phyloP scores from a whole-genome alignment of 2,329 filamentous ascomycete genomes.

The Hymenotorrendiella dingleyae region DNA sequence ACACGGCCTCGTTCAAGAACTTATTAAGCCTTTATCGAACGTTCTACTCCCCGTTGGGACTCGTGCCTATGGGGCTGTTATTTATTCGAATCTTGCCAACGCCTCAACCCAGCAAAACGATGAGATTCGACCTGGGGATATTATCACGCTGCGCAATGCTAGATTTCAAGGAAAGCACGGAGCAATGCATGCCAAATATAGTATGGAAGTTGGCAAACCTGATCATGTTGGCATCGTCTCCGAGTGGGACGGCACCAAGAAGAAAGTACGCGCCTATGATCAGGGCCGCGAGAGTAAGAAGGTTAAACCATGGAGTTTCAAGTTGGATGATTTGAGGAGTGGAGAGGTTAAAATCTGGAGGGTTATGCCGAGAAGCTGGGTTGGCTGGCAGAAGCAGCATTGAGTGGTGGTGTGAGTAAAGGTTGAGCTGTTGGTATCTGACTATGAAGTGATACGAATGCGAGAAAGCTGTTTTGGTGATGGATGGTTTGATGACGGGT shows the following conservation, averaged over 20 bases:
- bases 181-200: constrained; percentile 92
- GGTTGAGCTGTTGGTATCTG: not conserved
- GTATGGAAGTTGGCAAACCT: constrained; percentile 75
- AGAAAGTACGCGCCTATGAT: constrained; percentile 93
- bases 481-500: no score
- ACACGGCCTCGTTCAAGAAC: constrained; percentile 68
- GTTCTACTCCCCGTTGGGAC: constrained; percentile 81
- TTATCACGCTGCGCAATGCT: constrained; percentile 87
- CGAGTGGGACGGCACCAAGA: constrained; percentile 98
- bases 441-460: not conserved
- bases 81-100: constrained; percentile 94
- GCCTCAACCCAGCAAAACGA: constrained; percentile 85
- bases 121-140: constrained; percentile 88
- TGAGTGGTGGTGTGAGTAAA: constrained; percentile 32
- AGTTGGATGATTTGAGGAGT: constrained; percentile 82
- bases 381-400: constrained; percentile 72
- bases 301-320: constrained; percentile 89
- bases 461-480: not conserved
- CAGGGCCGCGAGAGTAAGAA: constrained; percentile 92
- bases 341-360: constrained; percentile 98
- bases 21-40: constrained; percentile 66
- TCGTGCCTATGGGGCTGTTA: constrained; percentile 81
- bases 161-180: constrained; percentile 94
- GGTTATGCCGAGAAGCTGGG: constrained; percentile 86
- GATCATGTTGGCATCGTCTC: constrained; percentile 85